These are phyloP conservation scores for Aspergillus haitiensis DNA, from an alignment of 495 filamentous ascomycete genomes.

Conservation along the genomic window DNA sequence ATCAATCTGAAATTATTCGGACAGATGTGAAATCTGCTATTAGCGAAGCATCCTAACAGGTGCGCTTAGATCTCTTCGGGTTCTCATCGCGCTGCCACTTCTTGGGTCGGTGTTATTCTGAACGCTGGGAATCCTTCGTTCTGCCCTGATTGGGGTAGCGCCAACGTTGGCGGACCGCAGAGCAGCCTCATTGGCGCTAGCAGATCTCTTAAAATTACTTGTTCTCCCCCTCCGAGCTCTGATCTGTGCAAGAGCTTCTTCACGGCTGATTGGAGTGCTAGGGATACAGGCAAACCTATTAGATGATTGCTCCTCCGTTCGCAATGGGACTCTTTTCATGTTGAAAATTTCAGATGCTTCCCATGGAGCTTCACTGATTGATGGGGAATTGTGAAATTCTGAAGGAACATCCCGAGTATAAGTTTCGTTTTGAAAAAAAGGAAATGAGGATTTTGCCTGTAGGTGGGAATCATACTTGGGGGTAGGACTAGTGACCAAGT, in stretches of 20 bases:
- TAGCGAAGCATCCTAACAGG: conserved; percentile 42
- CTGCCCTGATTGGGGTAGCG: conserved; percentile 30
- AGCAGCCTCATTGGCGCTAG: conserved; percentile 40
- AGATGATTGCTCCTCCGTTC: conserved; percentile 27
- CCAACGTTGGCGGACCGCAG: conserved; percentile 30
- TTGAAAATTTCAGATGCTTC: conserved; percentile 22
- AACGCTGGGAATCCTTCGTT: conserved; percentile 42
- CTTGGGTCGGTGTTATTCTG: conserved; percentile 29
- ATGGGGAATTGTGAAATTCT: conserved; percentile 18
- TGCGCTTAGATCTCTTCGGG: conserved; percentile 43
- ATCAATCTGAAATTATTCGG: neutral
- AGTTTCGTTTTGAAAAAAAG: conserved; percentile 19
- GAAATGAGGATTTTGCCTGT: conserved; percentile 15
- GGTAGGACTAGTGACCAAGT: conserved; percentile 9
- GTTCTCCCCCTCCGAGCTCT: conserved; percentile 48
- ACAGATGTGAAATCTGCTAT: conserved; percentile 14
- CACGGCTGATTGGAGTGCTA: conserved; percentile 48
- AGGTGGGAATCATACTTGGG: conserved; percentile 20
- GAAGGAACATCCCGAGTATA: conserved; percentile 11
- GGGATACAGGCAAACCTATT: conserved; percentile 32
- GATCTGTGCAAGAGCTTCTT: conserved; percentile 54
- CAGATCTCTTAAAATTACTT: conserved; percentile 47
- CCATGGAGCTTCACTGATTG: conserved; percentile 15
- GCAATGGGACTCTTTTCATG: conserved; percentile 39
- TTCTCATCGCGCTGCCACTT: conserved; percentile 31